Evolutionary conservation across 371 early-diverging fungal genomes (phyloP), one percentile per base, ranked within the genome.

Genomic region (Neoconidiobolus thromboides): DNA sequence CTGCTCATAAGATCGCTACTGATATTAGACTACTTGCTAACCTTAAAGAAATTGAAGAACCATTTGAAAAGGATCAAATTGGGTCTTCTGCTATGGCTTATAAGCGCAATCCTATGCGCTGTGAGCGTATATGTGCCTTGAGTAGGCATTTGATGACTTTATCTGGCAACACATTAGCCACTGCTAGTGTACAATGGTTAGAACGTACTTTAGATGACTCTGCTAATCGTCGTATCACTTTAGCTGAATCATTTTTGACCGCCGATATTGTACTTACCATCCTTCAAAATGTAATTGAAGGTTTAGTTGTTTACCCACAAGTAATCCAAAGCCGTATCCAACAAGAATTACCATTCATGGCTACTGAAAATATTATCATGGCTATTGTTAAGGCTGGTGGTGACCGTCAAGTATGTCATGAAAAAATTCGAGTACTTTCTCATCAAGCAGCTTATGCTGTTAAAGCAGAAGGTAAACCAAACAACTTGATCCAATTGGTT

Each of bases 41-140:
- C 68, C 72, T 94, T 65, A 97, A 97, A 80, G 96, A 97, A 69
- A 79, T 97, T 52, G 96, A 96, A 73, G 98, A 97, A 69, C 98
- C 96, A 36, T 96, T 97, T 62, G 95, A 96, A 72, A 91, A 89
- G 77, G 93, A 94, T 71, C 98, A 97, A 74, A 96, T 97, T 61
- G 97, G 97, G 9, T 86, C 87, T 44, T 92, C 93, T 43, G 98
- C 98, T 57, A 96, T 97, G 98, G 96, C 98, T 60, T 97, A 97
- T 77, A 97, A 97, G 85, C 88, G 96, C 67, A 97, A 97, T 79
- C 98, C 98, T 43, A 97, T 97, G 96, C 86, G 95, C 52, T 88
- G 85, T 66, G 98, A 97, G 68, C 89, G 98, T 65, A 86, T 91
- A 43, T 95, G 96, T 77, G 83, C 91, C 42, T 79, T 97, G 58